Evolutionary conservation across 495 filamentous ascomycete genomes (phyloP).

Genomic region (Beverwykella pulmonaria): DNA sequence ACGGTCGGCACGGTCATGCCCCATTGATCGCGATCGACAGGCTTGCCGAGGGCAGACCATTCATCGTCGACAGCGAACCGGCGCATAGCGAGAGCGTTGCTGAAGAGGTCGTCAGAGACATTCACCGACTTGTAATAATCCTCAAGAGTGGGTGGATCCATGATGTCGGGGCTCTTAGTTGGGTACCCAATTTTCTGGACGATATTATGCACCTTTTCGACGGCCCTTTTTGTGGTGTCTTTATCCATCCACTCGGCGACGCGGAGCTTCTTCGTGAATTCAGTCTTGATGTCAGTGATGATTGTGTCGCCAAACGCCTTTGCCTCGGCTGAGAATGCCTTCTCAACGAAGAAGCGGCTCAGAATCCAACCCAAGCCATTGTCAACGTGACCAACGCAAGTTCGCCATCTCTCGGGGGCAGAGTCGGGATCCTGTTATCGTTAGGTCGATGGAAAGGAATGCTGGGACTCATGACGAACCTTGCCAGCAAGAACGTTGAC

Average conservation of each 20-base stretch:
- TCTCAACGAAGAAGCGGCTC: constrained; percentile 69
- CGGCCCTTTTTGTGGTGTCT: constrained; percentile 62
- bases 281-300: constrained; percentile 67
- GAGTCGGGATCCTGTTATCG: constrained; percentile 61
- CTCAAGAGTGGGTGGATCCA: constrained; percentile 59
- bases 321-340: constrained; percentile 64
- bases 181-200: constrained; percentile 76
- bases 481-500: constrained; percentile 57
- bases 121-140: constrained; percentile 61
- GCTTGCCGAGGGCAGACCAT: constrained; percentile 63
- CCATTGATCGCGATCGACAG: constrained; percentile 65
- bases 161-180: constrained; percentile 64
- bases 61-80: constrained; percentile 52
- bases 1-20: constrained; percentile 63
- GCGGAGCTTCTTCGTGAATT: constrained; percentile 63
- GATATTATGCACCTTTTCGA: constrained; percentile 71
- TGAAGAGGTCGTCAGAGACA: constrained; percentile 60
- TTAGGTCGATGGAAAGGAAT: not conserved
- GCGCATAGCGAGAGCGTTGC: constrained; percentile 59
- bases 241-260: constrained; percentile 70
- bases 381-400: constrained; percentile 63
- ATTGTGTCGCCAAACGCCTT: constrained; percentile 70
- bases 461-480: not conserved
- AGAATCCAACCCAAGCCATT: constrained; percentile 58
- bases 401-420: constrained; percentile 68